Base-by-base conservation (phyloP, 345 rosid species). In the Laguncularia racemosa region DNA sequence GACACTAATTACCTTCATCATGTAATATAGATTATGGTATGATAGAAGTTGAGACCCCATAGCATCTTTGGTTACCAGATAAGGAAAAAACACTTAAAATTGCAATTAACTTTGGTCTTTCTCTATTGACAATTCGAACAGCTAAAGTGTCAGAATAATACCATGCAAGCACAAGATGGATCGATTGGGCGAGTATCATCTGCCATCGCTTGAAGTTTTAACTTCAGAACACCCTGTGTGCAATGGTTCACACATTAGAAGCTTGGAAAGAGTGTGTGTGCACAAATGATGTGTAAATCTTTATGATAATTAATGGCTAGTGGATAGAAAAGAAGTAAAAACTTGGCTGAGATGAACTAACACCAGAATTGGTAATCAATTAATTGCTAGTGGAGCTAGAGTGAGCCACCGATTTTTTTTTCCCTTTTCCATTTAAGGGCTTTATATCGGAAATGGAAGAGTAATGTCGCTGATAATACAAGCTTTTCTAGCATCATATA, bases 11-110 rank as follows among this genome's bases (percentile, higher is more conserved):
- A 81, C 84, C 88, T 74, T 67, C 84, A 81, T 56, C 88, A 87
- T 84, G 73, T 80, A 80, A 64, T 84, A 67, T 65, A 87, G 63
- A 77, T 87, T 87, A 63, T 87, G 91, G 61, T 82, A 84, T 17
- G 91, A 87, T 23, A 87, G 64, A 73, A 87, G 95, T 69, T 84
- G 91, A 23, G 95, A 84, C 46, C 95, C 95, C 91, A 84, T 87
- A 2, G 89, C 81, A 62, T 87, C 91, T 64, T 84, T 87, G 3
- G 91, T 73, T 15, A 84, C 95, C 50, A 87, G 79, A 65, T 75
- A 74, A 74, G 80, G 95, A 26, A 87, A 70, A 63, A 43, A 50
- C 12, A 53, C 23, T 16, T 7, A 18, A 2, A 12, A n/a, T 51
- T 19, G 26, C 54, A 20, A 19, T 28, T 18, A 18, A 50, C 13